phyloP scores from a whole-genome alignment of 2,329 filamentous ascomycete genomes.

The Chalara sp. region DNA sequence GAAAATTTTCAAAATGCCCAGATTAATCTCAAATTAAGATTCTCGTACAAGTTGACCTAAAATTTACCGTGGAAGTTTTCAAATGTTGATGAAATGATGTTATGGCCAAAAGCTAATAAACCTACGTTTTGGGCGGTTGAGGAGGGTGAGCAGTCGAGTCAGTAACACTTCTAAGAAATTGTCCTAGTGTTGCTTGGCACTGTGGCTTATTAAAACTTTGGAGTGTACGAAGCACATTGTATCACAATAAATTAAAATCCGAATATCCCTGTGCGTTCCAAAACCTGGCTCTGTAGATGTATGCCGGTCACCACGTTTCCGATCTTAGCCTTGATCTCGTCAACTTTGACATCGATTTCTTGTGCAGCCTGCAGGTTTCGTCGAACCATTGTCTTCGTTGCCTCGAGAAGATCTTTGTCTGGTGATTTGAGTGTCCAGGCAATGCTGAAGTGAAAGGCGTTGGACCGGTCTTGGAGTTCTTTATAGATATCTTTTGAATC shows the following conservation, averaged over 20 bases:
- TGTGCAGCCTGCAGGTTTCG: constrained; percentile 13
- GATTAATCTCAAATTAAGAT: too few species aligned
- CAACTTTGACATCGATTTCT: constrained; percentile 45
- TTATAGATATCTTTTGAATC: too few species aligned
- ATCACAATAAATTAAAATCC: constrained; percentile 10
- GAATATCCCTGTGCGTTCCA: constrained; percentile 17
- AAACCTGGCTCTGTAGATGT: constrained; percentile 25
- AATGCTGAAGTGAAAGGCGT: constrained; percentile 80
- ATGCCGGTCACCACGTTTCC: constrained; percentile 60
- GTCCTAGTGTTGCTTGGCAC: neutral
- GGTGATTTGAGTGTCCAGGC: constrained; percentile 69
- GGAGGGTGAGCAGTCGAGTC: too few species aligned
- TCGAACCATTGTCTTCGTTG: constrained; percentile 24
- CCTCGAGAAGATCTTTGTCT: constrained; percentile 33
- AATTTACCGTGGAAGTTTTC: too few species aligned
- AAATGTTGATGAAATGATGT: too few species aligned
- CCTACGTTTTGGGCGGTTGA: too few species aligned
- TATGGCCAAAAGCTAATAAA: too few species aligned
- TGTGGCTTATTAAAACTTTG: neutral
- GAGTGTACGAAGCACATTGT: neutral
- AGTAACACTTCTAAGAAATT: neutral
- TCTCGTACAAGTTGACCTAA: too few species aligned
- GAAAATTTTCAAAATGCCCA: too few species aligned
- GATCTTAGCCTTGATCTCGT: constrained; percentile 66
- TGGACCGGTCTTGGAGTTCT: constrained; percentile 33